These are phyloP conservation scores for Periconia digitata DNA, from an alignment of 2,329 filamentous ascomycete genomes.

Conservation along the genomic window DNA sequence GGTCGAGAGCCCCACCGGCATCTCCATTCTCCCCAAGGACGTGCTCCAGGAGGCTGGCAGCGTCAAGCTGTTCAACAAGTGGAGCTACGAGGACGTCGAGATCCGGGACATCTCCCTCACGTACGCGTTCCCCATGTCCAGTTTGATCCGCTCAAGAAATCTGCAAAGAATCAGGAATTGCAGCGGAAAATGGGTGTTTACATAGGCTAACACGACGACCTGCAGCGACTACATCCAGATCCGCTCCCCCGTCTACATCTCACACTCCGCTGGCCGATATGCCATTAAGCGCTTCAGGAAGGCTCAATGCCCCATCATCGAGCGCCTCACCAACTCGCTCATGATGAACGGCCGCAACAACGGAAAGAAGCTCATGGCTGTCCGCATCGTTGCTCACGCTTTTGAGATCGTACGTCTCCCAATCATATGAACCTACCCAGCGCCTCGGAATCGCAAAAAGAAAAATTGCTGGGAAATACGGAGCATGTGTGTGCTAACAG, in stretches of 20 bases:
- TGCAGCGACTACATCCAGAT: slow-evolving; percentile 99
- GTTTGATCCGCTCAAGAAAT: slow-evolving; percentile 3
- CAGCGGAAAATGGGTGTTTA: slow-evolving; percentile 14
- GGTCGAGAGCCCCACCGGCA: slow-evolving; percentile 75
- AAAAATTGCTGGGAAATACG: not conserved
- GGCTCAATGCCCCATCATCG: slow-evolving; percentile 99
- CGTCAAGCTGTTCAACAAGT: slow-evolving; percentile 98
- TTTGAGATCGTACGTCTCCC: slow-evolving; percentile 91
- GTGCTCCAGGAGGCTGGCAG: slow-evolving; percentile 84
- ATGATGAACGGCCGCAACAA: slow-evolving; percentile 99
- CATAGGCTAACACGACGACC: slow-evolving; percentile 36
- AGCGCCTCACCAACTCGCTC: slow-evolving; percentile 99
- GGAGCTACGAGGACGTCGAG: slow-evolving; percentile 98
- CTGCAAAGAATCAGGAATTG: slow-evolving; percentile 18
- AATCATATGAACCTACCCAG: not conserved
- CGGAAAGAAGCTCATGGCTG: slow-evolving; percentile 99
- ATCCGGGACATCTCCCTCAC: slow-evolving; percentile 99
- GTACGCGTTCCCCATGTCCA: slow-evolving; percentile 61
- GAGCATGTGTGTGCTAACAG: slow-evolving; percentile 3
- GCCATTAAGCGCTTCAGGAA: slow-evolving; percentile 99
- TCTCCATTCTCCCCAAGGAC: slow-evolving; percentile 88
- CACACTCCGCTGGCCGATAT: slow-evolving; percentile 98
- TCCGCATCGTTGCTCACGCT: slow-evolving; percentile 97
- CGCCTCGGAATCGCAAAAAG: not conserved
- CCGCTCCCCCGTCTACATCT: slow-evolving; percentile 97